A percentile compares a stretch with the other conserved stretches of the same genome.
Conservation (phyloP, 352 stramenopile species). For the Phytophthora pini region DNA sequence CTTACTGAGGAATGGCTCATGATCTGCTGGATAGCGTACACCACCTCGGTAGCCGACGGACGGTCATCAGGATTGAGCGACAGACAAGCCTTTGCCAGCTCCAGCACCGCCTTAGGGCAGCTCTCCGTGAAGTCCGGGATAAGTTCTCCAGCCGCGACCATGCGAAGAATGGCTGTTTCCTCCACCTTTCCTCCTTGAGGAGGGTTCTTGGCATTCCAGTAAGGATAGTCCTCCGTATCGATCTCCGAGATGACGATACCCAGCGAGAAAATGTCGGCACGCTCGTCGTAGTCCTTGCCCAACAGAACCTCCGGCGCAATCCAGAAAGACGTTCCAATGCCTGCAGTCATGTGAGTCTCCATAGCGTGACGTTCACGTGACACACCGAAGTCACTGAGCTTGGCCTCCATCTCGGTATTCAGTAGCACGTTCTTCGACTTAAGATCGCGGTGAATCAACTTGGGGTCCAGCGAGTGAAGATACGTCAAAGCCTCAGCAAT, state of each 20-base stretch:
- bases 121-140: constrained; percentile 60
- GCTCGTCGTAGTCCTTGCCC: constrained; percentile 62
- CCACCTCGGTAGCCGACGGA: constrained; percentile 61
- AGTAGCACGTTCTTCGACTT: constrained; percentile 82
- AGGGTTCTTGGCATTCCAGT: constrained; percentile 66
- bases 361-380: constrained; percentile 62
- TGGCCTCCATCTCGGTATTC: constrained; percentile 67
- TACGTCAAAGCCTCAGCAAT: constrained; percentile 71
- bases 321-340: constrained; percentile 77
- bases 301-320: constrained; percentile 73
- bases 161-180: constrained; percentile 64
- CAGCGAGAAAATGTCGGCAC: constrained; percentile 62
- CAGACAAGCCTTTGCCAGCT: constrained; percentile 59
- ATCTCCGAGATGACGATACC: constrained; percentile 64
- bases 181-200: constrained; percentile 50
- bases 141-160: constrained; percentile 65
- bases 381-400: constrained; percentile 85
- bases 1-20: constrained; percentile 31
- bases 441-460: constrained; percentile 77
- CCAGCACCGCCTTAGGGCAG: constrained; percentile 52
- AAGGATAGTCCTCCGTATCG: constrained; percentile 67
- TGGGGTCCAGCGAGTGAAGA: constrained; percentile 69
- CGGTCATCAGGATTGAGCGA: constrained; percentile 62
- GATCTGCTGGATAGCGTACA: constrained; percentile 67
- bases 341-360: constrained; percentile 74